These are phyloP conservation scores for Vanrija sp. DNA, from an alignment of 1,284 basidiomycete species.

Conservation along the genomic window DNA sequence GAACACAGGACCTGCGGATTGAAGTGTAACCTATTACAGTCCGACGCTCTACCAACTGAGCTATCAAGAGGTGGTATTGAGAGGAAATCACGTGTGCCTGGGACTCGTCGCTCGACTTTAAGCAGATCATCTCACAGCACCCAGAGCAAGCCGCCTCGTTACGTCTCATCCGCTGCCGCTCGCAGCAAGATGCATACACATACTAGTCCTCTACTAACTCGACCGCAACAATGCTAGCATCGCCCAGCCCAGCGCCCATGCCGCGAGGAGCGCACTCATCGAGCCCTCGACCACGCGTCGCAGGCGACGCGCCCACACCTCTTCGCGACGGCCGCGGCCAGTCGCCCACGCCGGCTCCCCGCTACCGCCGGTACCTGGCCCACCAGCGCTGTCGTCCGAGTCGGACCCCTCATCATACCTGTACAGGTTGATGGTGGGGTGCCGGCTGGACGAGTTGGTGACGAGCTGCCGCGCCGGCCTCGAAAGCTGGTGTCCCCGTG, in stretches of 20 bases:
- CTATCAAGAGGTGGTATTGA: too few relatives aligned
- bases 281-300: slow-evolving; percentile 24
- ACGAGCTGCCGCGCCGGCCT: slow-evolving; percentile 2
- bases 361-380: not conserved
- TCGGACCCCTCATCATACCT: slow-evolving; percentile 17
- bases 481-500: not conserved
- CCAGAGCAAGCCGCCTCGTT: too few relatives aligned
- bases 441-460: slow-evolving; percentile 6
- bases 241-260: slow-evolving; percentile 28
- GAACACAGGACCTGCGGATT: too few relatives aligned
- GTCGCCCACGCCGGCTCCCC: slow-evolving; percentile 16
- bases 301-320: slow-evolving; percentile 26
- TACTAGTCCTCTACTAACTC: slow-evolving; percentile 13
- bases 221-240: slow-evolving; percentile 32
- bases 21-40: too few relatives aligned
- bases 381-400: slow-evolving; percentile 21
- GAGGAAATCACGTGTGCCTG: too few relatives aligned
- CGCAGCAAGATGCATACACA: not conserved
- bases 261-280: slow-evolving; percentile 17
- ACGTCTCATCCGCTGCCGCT: too few relatives aligned
- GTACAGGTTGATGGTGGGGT: slow-evolving; percentile 15
- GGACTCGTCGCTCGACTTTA: too few relatives aligned
- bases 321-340: slow-evolving; percentile 18
- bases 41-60: too few relatives aligned
- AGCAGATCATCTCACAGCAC: too few relatives aligned